These are phyloP conservation scores for Ceratobasidium sp. DNA, from an alignment of 1,284 basidiomycete genomes.

Conservation along the genomic window DNA sequence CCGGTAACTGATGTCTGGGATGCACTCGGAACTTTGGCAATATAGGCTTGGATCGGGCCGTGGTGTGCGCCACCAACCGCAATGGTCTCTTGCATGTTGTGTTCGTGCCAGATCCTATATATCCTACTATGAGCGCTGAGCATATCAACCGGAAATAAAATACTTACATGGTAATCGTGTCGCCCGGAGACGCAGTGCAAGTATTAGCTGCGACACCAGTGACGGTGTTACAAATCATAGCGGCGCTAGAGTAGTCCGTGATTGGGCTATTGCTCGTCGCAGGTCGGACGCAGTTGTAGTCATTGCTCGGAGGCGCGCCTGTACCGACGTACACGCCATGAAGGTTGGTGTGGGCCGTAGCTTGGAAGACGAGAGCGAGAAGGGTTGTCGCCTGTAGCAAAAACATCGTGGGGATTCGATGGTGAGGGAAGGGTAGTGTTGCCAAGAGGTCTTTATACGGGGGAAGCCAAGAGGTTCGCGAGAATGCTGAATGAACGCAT, in stretches of 20 bases:
- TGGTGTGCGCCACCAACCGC: constrained; percentile 17
- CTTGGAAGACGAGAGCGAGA: constrained; percentile 2
- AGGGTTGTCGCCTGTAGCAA: neutral
- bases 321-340: constrained; percentile 20
- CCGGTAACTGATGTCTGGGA: constrained; percentile 31
- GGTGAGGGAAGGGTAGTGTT: neutral
- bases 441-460: constrained; percentile 2
- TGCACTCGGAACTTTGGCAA: constrained; percentile 38
- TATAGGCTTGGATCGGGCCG: constrained; percentile 43
- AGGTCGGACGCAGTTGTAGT: constrained; percentile 22
- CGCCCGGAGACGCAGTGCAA: neutral
- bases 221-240: constrained; percentile 26
- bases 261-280: constrained; percentile 18
- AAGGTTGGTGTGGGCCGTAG: constrained; percentile 24
- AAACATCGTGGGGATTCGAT: neutral
- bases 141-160: neutral
- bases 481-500: no score
- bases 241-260: constrained; percentile 18
- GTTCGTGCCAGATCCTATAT: constrained; percentile 21
- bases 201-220: constrained; percentile 18
- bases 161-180: constrained; percentile 4
- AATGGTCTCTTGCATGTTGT: constrained; percentile 26
- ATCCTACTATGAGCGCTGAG: neutral
- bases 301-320: constrained; percentile 13
- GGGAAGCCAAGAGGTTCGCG: neutral